Conservation (phyloP, 768 basidiomycete species). For the Leccinum longicurvipes region DNA sequence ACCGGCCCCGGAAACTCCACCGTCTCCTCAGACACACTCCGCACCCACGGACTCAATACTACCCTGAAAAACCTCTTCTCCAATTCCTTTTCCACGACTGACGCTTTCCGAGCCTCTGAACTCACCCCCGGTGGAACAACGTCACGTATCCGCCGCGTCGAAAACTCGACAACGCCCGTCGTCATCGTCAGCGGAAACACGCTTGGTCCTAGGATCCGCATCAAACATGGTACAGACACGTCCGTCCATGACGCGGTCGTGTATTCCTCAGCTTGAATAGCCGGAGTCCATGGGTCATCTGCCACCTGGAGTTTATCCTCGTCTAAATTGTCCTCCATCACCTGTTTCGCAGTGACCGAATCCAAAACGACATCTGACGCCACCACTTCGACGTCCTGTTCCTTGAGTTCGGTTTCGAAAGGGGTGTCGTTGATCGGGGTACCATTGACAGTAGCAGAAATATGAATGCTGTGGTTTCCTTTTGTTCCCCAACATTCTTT, state of each 20-base stretch:
- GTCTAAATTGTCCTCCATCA: constrained; percentile 32
- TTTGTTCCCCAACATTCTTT: constrained; percentile 47
- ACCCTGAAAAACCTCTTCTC: constrained; percentile 42
- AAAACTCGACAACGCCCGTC: constrained; percentile 61
- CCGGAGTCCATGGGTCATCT: constrained; percentile 28
- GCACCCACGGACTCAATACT: constrained; percentile 52
- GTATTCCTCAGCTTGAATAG: constrained; percentile 19
- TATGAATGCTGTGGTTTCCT: constrained; percentile 28
- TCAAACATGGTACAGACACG: constrained; percentile 26
- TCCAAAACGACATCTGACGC: constrained; percentile 24
- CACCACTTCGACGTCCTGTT: constrained; percentile 30
- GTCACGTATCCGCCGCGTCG: constrained; percentile 53
- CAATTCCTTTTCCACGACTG: constrained; percentile 43
- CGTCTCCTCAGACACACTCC: constrained; percentile 29
- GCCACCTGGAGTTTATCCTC: constrained; percentile 4
- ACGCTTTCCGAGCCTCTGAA: background rate
- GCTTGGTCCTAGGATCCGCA: constrained; percentile 51
- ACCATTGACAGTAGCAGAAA: constrained; percentile 7
- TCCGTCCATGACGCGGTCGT: constrained; percentile 32
- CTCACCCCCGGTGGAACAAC: constrained; percentile 36
- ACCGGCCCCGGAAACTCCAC: constrained; percentile 34
- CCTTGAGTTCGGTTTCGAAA: constrained; percentile 40
- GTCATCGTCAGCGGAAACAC: constrained; percentile 56
- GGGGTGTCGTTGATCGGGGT: background rate
- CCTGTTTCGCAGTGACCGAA: constrained; percentile 24